Percentiles rank a stretch among this genome's conserved stretches.
Evolutionary conservation across 2,329 filamentous ascomycete genomes (phyloP).

Genomic region (Chalaropsis thielavioides): DNA sequence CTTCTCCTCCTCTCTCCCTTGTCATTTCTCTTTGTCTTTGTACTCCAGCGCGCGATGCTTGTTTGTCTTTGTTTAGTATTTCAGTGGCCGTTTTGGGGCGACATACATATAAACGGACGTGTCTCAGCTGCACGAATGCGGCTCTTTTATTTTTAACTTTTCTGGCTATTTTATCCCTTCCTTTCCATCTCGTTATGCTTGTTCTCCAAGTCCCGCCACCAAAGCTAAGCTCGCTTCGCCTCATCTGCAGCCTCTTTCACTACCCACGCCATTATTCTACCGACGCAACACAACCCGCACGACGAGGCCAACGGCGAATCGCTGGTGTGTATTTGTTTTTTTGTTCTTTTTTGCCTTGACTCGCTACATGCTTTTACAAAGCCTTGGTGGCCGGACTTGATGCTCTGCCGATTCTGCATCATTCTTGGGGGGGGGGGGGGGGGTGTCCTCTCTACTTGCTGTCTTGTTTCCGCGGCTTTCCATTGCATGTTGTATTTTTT

Average conservation of each 20-base stretch:
- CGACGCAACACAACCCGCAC: not conserved
- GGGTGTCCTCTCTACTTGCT: not conserved
- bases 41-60: constrained; percentile 1
- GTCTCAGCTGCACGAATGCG: not conserved
- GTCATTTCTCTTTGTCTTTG: not conserved
- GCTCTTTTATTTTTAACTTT: not conserved
- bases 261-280: too few species aligned
- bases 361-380: not conserved
- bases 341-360: not conserved
- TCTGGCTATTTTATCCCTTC: not conserved
- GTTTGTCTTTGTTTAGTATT: not conserved
- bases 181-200: not conserved
- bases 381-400: not conserved
- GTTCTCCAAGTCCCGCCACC: not conserved
- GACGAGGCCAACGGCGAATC: not conserved
- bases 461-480: not conserved
- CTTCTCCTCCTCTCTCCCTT: not conserved
- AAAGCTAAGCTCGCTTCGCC: not conserved
- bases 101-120: not conserved
- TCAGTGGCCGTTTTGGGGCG: not conserved
- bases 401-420: not conserved
- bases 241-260: not conserved
- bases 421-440: not conserved
- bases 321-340: not conserved
- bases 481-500: not conserved